Evolutionary conservation across 805 yeast genomes (phyloP).

Genomic region (Huiozyma sinensis): DNA sequence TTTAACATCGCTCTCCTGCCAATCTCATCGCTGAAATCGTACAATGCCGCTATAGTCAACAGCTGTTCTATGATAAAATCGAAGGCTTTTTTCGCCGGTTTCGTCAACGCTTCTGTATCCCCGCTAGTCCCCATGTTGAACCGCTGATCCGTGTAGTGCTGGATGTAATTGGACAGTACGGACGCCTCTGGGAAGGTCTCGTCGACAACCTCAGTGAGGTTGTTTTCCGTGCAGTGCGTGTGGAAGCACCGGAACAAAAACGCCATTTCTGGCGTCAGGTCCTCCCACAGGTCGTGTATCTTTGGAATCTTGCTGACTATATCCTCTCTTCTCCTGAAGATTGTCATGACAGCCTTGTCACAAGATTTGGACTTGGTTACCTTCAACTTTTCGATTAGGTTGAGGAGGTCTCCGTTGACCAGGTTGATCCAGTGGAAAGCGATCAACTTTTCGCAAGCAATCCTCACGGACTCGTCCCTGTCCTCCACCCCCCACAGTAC

Average conservation of each 20-base stretch:
- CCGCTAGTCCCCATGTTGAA: slow-evolving; percentile 1
- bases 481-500: slow-evolving; percentile 82
- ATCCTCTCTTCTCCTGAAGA: slow-evolving; percentile 56
- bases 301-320: slow-evolving; percentile 48
- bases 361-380: slow-evolving; percentile 61
- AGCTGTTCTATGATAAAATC: slow-evolving; percentile 73
- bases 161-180: slow-evolving; percentile 49
- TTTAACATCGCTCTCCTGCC: slow-evolving; percentile 72
- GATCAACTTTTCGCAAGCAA: slow-evolving; percentile 64
- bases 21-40: slow-evolving; percentile 83
- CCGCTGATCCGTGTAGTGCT: slow-evolving; percentile 45
- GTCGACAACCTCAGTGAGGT: slow-evolving; percentile 47
- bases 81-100: slow-evolving; percentile 43
- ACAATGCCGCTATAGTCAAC: slow-evolving; percentile 50
- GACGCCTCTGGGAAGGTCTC: slow-evolving; percentile 70
- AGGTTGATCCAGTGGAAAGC: slow-evolving; percentile 61
- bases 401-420: slow-evolving; percentile 59
- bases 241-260: slow-evolving; percentile 61
- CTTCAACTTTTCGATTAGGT: slow-evolving; percentile 59
- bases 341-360: slow-evolving; percentile 49
- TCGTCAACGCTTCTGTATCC: slow-evolving; percentile 11
- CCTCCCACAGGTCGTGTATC: slow-evolving; percentile 56
- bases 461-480: slow-evolving; percentile 62
- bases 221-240: slow-evolving; percentile 48
- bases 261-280: slow-evolving; percentile 62